Base-by-base conservation (phyloP, 2,329 filamentous ascomycete genomes). In the Alternaria gansuensis region DNA sequence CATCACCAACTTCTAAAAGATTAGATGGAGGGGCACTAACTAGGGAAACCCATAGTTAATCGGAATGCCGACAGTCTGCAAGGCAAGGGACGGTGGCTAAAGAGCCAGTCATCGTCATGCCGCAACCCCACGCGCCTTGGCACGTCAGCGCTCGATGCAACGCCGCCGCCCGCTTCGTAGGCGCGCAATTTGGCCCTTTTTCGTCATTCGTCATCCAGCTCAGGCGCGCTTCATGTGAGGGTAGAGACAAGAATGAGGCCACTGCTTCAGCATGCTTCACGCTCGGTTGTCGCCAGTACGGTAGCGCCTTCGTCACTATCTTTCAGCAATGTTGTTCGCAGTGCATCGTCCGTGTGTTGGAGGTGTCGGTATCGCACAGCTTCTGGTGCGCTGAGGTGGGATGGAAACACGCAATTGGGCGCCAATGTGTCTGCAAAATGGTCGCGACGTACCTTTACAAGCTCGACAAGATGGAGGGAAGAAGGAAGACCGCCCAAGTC, bases 201-300 rank as follows among this genome's bases (percentile, higher is more conserved):
- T 63, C 59, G 57, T 60, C 51, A 59, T 59, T 57, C 55, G 60
- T 59, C 50, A 57, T 53, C 48, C 50, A 48, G 44, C 56, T 52
- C 59, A 56, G 46, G 51, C 49, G 51, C 55, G 43, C 59, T 67
- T 59, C 29, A 73, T 73, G 71, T 72, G 65, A 71, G 65, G 53
- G 46, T 59, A 57, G 51, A 55, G 57, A 41, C 46, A 72, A 74
- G 72, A 61, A 79, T 79, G 77, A 74, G 73, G 72, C 75, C 75
- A 64, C 68, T 78, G 74, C 72, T 79, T 67, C 75, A 77, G 68
- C 68, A 77, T 77, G 77, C 74, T 69, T 75, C 75, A 58, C 75
- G 75, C 64, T 72, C 68, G 48, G 58, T 75, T 49, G 54, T 60
- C 37, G 63, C 67, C 62, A 59, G 65, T 46, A 51, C 54, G 28